Evolutionary conservation across 176 grass and related monocot species (phyloP), one percentile per base, ranked within the genome.

Genomic region (Ampelocalamus luodianensis): DNA sequence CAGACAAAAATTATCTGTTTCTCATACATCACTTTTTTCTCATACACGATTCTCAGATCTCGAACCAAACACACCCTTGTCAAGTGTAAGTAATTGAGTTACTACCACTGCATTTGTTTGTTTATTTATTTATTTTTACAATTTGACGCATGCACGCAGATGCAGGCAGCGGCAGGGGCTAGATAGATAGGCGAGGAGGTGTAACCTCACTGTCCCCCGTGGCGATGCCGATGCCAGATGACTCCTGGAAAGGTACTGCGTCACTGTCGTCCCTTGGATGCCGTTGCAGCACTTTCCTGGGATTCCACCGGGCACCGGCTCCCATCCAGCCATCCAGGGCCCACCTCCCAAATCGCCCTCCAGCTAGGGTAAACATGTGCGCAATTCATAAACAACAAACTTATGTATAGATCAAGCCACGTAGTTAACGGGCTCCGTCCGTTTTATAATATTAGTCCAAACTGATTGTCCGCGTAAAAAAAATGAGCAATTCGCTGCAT

Each of bases 211-310:
- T 71, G 50, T 82, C 67, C 49, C 65, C 24, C 11, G 13, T 63
- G 71, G 23, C 6, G n/a, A n/a, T n/a, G 65, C 34, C 65, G 34
- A 39, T 10, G 65, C 65, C 65, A 68, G 65, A 80, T 40, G 79
- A 71, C 50, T 34, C 26, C 68, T 83, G 55, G 55, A 83, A 71
- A 73, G 54, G 54, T 83, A 23, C 68, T 60, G 39, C 68, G 68
- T 82, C 80, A 61, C 39, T 72, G 80, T 72, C 68, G 56, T 61
- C 66, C 77, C 14, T 65, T n/a, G 55, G 55, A n/a, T 56, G 18
- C 51, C 51, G 17, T 54, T 6, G 50, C 50, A 55, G 6, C 53
- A 3, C 53, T 56, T 3, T 1, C 53, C 53, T 55, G 1, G 53
- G 53, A 51, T 17, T 51, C 48, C 48, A 8, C 6, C 5, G 29